Conservation (phyloP, 371 early-diverging fungal genomes). For the Mortierella polycephala region DNA sequence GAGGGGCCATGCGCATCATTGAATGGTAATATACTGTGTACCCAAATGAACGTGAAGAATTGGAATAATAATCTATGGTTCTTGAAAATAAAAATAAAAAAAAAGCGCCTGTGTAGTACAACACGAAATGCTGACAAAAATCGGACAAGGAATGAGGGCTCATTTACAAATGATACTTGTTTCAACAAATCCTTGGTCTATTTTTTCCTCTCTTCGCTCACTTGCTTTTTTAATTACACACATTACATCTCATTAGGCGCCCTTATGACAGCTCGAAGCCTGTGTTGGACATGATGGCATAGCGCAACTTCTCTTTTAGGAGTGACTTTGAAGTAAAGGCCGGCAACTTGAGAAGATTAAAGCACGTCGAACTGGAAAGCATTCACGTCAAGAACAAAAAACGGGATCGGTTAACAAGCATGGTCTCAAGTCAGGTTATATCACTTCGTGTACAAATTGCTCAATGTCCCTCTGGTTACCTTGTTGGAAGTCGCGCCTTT, state of each 20-base stretch:
- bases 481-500: conserved; percentile 65
- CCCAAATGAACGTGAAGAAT: too few relatives aligned
- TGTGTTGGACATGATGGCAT: conserved; percentile 64
- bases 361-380: conserved; percentile 67
- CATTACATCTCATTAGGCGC: not conserved
- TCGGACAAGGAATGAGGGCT: too few relatives aligned
- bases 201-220: too few relatives aligned
- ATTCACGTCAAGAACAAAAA: not conserved
- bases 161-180: too few relatives aligned
- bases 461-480: conserved; percentile 41
- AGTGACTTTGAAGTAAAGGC: conserved; percentile 66
- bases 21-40: too few relatives aligned
- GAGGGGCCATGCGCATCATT: too few relatives aligned
- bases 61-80: too few relatives aligned
- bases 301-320: conserved; percentile 63
- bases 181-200: too few relatives aligned
- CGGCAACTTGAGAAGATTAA: conserved; percentile 92
- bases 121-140: too few relatives aligned
- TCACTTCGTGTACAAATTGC: not conserved
- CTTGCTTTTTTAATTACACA: not conserved
- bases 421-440: not conserved
- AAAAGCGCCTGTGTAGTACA: too few relatives aligned
- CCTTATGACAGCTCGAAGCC: conserved; percentile 61
- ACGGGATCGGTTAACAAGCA: not conserved
- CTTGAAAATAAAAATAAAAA: too few relatives aligned